Evolutionary conservation across 2,329 filamentous ascomycete species (phyloP).

Genomic region (Nemania diffusa): DNA sequence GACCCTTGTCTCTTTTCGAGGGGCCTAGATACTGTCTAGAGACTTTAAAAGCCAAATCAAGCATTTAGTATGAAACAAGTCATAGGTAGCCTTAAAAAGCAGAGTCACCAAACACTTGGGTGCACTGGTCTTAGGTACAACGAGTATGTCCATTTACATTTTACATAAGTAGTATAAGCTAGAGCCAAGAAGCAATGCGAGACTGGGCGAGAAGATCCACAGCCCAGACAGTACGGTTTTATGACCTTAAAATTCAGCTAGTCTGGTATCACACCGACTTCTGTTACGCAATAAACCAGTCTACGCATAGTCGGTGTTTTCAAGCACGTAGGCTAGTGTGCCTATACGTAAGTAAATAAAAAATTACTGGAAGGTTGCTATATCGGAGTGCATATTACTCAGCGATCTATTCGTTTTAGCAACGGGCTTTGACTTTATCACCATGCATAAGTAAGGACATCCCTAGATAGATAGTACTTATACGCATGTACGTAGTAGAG

Average conservation of each 20-base stretch:
- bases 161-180: not conserved
- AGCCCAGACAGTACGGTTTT: not conserved
- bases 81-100: not conserved
- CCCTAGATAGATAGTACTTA: not conserved
- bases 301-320: not conserved
- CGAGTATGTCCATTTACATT: not conserved
- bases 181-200: not conserved
- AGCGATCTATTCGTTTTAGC: no score
- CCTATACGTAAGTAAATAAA: not conserved
- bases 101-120: not conserved
- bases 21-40: conserved; percentile 6
- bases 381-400: not conserved
- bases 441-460: not conserved
- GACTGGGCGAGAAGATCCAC: not conserved
- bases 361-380: not conserved
- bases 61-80: not conserved
- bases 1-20: conserved; percentile 26
- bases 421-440: no score
- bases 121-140: not conserved
- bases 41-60: not conserved
- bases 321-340: not conserved
- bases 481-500: not conserved
- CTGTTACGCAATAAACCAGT: conserved; percentile 2
- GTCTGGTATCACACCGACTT: conserved; percentile 30
- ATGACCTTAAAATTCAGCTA: not conserved